phyloP scores from a whole-genome alignment of 2,329 filamentous ascomycete genomes.

The Epichloe glyceriae region DNA sequence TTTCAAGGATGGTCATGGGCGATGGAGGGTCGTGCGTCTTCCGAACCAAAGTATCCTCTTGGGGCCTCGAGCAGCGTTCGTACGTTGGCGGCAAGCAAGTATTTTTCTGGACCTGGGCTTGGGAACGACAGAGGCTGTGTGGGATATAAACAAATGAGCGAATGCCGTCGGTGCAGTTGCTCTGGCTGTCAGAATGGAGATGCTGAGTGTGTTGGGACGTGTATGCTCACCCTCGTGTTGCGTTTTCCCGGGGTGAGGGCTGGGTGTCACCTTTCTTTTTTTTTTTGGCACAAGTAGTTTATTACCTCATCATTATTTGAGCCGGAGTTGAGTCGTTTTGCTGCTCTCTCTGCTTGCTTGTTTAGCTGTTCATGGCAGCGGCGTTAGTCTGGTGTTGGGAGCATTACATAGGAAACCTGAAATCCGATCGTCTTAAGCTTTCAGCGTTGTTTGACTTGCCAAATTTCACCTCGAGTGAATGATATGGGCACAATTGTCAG shows the following conservation, averaged over 20 bases:
- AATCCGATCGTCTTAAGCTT: constrained; percentile 8
- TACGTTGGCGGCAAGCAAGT: neutral
- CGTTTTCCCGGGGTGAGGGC: neutral
- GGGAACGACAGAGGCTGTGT: neutral
- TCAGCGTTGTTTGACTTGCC: neutral
- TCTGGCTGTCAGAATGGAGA: neutral
- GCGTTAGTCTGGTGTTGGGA: constrained; percentile 18
- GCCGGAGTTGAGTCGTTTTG: constrained; percentile 4
- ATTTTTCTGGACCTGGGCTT: neutral
- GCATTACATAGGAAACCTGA: constrained; percentile 19
- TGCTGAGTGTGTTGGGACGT: neutral
- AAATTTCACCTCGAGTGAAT: neutral
- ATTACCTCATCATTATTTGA: constrained; percentile 3
- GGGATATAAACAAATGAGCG: neutral
- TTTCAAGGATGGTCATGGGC: neutral
- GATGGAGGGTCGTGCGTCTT: neutral
- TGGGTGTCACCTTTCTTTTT: neutral
- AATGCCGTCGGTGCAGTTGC: neutral
- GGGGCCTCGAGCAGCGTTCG: neutral
- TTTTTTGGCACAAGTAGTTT: constrained; percentile 4
- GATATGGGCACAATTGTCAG: neutral
- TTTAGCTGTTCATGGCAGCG: constrained; percentile 18
- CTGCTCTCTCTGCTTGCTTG: constrained; percentile 10
- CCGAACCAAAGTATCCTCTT: neutral
- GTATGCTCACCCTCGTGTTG: neutral